Evolutionary conservation across 2,329 filamentous ascomycete species (phyloP), one percentile per base, ranked within the genome.

Genomic region (Ceratocystis cubensis): DNA sequence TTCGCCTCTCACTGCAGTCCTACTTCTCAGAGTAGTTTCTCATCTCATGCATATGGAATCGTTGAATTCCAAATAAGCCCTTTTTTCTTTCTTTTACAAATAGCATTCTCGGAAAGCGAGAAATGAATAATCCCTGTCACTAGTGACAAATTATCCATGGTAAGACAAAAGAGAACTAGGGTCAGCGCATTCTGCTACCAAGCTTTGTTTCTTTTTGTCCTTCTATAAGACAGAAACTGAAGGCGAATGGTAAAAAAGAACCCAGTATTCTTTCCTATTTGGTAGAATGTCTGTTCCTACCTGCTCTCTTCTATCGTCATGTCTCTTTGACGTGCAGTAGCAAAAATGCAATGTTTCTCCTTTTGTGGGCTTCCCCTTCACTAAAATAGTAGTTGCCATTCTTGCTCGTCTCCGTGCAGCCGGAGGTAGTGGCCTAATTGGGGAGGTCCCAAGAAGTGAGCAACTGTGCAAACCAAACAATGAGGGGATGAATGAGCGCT

Each of bases 11-110:
- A 13, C 13, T 15, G 37, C 1, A 41, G 37, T 41, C 37, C 37
- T 41, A 41, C 37, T 41, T 41, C 13, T 41, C 37, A 1, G 37
- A 5, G 10, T 13, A 41, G 37, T 15, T 41, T 41, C 10, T 41
- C 37, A 41, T 41, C 13, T 41, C 37, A 41, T 41, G 37, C 37
- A 41, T 7, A 28, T 53, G 48, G 2, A 53, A 53, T 53, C 6
- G 37, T 25, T 6, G 22, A 53, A 53, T 53, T 53, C 48, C 48
- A 53, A 53, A 53, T 53, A 28, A 6, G 15, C 7, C 22, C 22
- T 53, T 28, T 53, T 53, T 50, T 53, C 37, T 41, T 53, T 22
- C n/a, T 53, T 53, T 53, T 53, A 53, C 48, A 53, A 28, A 53
- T 53, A 53, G 15, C 22, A 25, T 48, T 48, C 20, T 22, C 2